Base-by-base conservation (phyloP, 352 stramenopile genomes). In the Globisporangium alternatum region DNA sequence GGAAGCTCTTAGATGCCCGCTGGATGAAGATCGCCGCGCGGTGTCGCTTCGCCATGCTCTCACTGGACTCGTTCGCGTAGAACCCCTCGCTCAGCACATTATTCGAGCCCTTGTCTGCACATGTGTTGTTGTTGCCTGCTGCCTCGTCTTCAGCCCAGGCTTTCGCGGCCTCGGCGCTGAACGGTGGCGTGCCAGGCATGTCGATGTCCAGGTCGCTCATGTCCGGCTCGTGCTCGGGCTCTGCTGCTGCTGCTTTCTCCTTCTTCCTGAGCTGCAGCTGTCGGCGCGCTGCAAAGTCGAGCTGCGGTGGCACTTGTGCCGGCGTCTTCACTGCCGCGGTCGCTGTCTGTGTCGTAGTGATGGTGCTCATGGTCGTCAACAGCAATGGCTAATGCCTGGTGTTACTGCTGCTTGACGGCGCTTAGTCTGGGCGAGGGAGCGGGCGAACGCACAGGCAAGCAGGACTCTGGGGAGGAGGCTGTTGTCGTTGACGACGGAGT, bases 121-220 rank as follows among this genome's bases (percentile, higher is more conserved):
- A 17, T 41, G 56, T 21, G 56, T 44, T 52, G 61, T 49, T 56
- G 44, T 45, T 25, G 59, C 43, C 22, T 51, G 44, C 56, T 58
- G 56, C 51, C 65, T 51, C 31, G 28, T 45, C 52, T 70, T 43
- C 52, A 3, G 67, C 67, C 78, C 78, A 87, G 1, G 69, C 48
- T 30, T 66, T 74, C 15, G 71, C 69, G 35, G 60, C 74, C 28
- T 71, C 71, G 8, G 65, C 65, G 57, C 78, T 64, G 52, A 84
- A 77, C 25, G 84, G 84, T 48, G 84, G 84, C n/a, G 84, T 93
- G 25, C 80, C 80, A 0, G 84, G 84, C 70, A 93, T 80, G 8
- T 82, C 68, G 25, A 69, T 31, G 15, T 76, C 67, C 7, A 58
- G 44, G 30, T 78, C 71, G 12, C 19, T 33, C 12, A 68, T 57